phyloP scores from a whole-genome alignment of 345 rosid species.

The Salix exigua region DNA sequence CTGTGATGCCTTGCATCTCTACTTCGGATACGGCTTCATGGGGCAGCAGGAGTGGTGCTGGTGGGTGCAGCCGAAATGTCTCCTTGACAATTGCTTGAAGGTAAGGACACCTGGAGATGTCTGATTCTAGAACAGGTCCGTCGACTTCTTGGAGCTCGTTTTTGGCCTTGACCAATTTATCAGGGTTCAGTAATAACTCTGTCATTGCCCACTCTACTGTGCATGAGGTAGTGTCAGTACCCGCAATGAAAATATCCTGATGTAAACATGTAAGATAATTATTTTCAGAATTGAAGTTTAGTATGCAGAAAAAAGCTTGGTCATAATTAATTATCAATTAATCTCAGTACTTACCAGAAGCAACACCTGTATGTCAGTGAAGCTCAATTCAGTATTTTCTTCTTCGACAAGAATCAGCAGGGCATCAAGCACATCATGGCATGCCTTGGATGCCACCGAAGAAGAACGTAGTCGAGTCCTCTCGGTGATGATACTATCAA shows the following conservation, averaged over 20 bases:
- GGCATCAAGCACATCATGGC: slow-evolving; percentile 36
- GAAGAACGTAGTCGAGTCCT: no score
- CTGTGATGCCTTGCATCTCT: not conserved
- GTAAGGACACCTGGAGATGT: slow-evolving; percentile 12
- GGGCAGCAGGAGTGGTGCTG: not conserved
- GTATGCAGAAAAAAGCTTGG: not conserved
- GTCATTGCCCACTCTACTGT: slow-evolving; percentile 33
- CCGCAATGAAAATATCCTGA: slow-evolving; percentile 43
- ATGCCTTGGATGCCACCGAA: slow-evolving; percentile 18
- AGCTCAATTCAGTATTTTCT: slow-evolving; percentile 5
- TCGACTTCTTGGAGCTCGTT: slow-evolving; percentile 24
- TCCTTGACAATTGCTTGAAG: slow-evolving; percentile 3
- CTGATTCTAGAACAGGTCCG: slow-evolving; percentile 25
- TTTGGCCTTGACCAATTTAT: slow-evolving; percentile 8
- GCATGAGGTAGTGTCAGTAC: slow-evolving; percentile 37
- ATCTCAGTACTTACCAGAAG: not conserved
- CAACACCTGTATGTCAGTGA: not conserved
- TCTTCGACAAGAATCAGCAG: slow-evolving; percentile 26
- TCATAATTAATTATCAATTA: not conserved
- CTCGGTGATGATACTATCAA: slow-evolving; percentile 20
- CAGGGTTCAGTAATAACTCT: not conserved
- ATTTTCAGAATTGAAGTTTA: not conserved
- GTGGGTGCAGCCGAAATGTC: slow-evolving; percentile 1
- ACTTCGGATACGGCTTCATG: not conserved
- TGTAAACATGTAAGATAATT: no score